Conservation (phyloP, 208 protist genomes). For the Trypanosoma platydactyli region DNA sequence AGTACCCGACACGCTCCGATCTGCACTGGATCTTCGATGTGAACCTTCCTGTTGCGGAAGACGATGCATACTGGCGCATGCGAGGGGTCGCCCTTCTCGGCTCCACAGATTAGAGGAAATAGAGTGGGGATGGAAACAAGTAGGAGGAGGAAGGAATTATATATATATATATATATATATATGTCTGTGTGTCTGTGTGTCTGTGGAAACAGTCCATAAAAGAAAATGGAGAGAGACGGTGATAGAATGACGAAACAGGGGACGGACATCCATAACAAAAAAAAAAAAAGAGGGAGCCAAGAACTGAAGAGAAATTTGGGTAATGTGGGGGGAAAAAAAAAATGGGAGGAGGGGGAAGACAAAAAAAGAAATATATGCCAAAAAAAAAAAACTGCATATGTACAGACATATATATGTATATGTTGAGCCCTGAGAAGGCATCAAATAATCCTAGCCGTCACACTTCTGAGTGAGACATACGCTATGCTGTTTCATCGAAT, state of each 20-base stretch:
- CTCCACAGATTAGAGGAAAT: conserved; percentile 63
- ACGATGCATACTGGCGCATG: conserved; percentile 96
- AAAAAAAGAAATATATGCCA: conserved; percentile 27
- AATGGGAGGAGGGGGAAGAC: conserved; percentile 2
- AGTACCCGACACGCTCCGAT: conserved; percentile 94
- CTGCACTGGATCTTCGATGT: conserved; percentile 97
- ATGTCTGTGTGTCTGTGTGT: neutral
- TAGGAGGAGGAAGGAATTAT: neutral
- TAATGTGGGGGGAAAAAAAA: neutral
- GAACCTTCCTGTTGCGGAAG: conserved; percentile 93
- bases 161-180: conserved; percentile 10
- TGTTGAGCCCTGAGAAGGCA: too few species aligned
- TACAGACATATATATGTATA: too few species aligned
- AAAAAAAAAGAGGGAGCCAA: conserved; percentile 17
- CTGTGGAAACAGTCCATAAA: neutral
- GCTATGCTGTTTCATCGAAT: neutral
- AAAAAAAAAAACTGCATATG: too few species aligned
- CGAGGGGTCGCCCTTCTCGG: conserved; percentile 93
- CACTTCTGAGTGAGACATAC: too few species aligned
- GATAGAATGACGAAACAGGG: conserved; percentile 4
- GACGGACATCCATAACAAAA: conserved; percentile 9
- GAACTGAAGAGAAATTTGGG: neutral
- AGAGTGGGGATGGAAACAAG: neutral
- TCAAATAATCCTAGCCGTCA: too few species aligned
- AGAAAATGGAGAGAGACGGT: neutral